Evolutionary conservation across 148 eudicot genomes (phyloP).

Genomic region (Fagopyrum tataricum): DNA sequence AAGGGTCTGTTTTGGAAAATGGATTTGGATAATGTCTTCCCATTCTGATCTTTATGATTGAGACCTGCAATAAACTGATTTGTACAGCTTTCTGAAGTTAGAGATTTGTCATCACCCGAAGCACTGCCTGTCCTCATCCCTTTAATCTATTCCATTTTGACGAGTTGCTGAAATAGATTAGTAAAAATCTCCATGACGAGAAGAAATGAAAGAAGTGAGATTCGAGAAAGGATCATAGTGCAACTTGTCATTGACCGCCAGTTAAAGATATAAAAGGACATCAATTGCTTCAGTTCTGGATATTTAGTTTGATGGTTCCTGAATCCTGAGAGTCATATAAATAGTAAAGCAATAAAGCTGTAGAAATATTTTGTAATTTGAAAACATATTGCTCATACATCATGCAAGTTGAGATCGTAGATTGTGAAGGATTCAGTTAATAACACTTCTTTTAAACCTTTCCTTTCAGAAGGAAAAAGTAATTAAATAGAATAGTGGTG

Average conservation of each 20-base stretch:
- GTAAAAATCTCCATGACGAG: background rate
- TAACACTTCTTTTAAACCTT: background rate
- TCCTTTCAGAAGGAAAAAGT: background rate
- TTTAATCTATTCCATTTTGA: background rate
- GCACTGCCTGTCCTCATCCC: background rate
- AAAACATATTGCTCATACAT: background rate
- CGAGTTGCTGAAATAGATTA: background rate
- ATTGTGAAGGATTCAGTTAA: background rate
- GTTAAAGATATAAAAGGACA: background rate
- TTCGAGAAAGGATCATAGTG: background rate
- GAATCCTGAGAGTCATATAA: background rate
- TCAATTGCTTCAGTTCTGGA: background rate
- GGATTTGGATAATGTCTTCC: background rate
- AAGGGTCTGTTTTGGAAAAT: background rate
- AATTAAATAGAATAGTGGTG: background rate
- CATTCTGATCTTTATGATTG: background rate
- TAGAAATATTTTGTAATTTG: background rate
- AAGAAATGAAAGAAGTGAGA: background rate
- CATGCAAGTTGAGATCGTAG: background rate
- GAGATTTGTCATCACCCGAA: background rate
- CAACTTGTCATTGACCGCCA: background rate
- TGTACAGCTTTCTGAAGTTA: background rate
- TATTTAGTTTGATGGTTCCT: background rate
- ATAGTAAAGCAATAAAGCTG: background rate
- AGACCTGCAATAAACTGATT: background rate